Evolutionary conservation across 164 flowering plant genomes (phyloP).

Genomic region (Nelumbo lutea): DNA sequence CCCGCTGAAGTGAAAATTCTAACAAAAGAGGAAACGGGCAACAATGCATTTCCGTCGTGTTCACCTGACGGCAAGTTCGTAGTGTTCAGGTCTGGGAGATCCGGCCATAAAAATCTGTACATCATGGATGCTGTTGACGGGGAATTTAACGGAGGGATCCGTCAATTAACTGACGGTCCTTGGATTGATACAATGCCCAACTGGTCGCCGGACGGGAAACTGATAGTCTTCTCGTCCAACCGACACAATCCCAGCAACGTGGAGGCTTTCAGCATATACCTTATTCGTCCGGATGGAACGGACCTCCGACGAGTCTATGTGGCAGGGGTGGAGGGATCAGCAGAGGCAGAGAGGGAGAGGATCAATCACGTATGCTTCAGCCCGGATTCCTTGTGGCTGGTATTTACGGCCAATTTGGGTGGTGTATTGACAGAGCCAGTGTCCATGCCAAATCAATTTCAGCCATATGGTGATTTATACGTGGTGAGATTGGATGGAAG

Average conservation of each 20-base stretch:
- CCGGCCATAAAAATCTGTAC: conserved; percentile 77
- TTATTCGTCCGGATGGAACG: conserved; percentile 44
- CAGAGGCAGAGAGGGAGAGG: conserved; percentile 57
- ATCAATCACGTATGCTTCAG: conserved; percentile 85
- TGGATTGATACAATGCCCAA: conserved; percentile 95
- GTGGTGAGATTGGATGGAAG: conserved; percentile 67
- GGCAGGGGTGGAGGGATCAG: conserved; percentile 43
- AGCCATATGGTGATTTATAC: conserved; percentile 82
- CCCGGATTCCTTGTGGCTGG: conserved; percentile 59
- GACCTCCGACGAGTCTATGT: conserved; percentile 48
- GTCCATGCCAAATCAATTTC: conserved; percentile 76
- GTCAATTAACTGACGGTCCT: conserved; percentile 68
- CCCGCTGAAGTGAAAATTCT: conserved; percentile 43
- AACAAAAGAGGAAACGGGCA: conserved; percentile 64
- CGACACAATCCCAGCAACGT: conserved; percentile 43
- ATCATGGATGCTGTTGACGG: conserved; percentile 69
- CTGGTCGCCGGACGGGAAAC: conserved; percentile 82
- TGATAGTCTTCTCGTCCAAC: conserved; percentile 83
- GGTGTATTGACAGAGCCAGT: conserved; percentile 84
- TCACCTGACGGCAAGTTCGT: conserved; percentile 77
- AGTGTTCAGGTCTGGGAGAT: conserved; percentile 75
- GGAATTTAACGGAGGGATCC: conserved; percentile 53
- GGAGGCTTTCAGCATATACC: conserved; percentile 43
- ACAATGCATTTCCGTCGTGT: conserved; percentile 81
- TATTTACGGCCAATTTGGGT: conserved; percentile 65